Percentiles rank a stretch among this genome's conserved stretches.
Evolutionary conservation across 176 grass and related monocot genomes (phyloP).

Genomic region (Cenchrus purpureus): DNA sequence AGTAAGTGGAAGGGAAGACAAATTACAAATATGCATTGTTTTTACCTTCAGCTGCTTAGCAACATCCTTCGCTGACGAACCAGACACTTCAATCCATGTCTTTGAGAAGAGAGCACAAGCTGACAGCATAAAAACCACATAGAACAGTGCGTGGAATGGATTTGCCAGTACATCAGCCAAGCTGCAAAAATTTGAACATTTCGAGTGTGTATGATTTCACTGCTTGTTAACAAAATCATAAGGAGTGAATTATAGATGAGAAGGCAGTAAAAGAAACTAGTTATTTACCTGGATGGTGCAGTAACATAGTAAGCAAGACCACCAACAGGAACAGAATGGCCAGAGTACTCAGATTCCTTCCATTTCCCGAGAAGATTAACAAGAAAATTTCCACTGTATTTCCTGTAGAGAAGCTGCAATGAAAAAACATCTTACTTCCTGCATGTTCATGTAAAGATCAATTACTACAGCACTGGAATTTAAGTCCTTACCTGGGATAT

Average conservation of each 20-base stretch:
- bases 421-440: conserved; percentile 23
- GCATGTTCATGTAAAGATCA: background rate
- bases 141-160: conserved; percentile 64
- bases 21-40: background rate
- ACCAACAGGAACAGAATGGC: conserved; percentile 81
- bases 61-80: conserved; percentile 65
- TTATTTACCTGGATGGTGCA: conserved; percentile 83
- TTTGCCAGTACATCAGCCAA: conserved; percentile 64
- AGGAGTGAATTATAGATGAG: background rate
- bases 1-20: background rate
- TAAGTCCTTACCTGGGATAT: conserved; percentile 71
- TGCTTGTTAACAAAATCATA: background rate
- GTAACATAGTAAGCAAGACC: conserved; percentile 96
- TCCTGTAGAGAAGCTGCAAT: conserved; percentile 85
- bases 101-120: conserved; percentile 65
- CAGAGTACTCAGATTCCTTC: conserved; percentile 91
- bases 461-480: background rate
- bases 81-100: conserved; percentile 74
- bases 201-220: background rate
- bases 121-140: conserved; percentile 62
- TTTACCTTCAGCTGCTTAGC: conserved; percentile 59
- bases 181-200: conserved; percentile 36
- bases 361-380: conserved; percentile 92
- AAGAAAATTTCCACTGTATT: conserved; percentile 90
- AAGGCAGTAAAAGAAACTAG: background rate